Evolutionary conservation across 768 basidiomycete genomes (phyloP).

Genomic region (Mycena metata): DNA sequence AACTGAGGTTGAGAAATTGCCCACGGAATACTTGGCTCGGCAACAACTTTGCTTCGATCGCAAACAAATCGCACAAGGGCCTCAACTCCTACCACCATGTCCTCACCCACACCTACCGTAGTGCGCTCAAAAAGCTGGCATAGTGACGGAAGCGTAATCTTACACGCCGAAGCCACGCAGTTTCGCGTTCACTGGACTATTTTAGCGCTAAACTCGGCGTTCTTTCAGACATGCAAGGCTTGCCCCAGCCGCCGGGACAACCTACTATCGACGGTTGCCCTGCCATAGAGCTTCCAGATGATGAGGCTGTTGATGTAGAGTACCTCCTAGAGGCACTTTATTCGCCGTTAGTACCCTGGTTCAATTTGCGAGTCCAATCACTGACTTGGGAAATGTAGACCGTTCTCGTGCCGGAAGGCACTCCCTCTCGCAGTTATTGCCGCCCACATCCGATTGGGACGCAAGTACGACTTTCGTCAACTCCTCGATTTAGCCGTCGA

Average conservation of each 20-base stretch:
- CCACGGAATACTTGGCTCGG: too few relatives aligned
- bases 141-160: slow-evolving; percentile 16
- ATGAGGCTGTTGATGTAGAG: neutral
- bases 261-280: slow-evolving; percentile 13
- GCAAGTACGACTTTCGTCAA: slow-evolving; percentile 5
- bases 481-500: neutral
- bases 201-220: slow-evolving; percentile 39
- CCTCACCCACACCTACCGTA: neutral
- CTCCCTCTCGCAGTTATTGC: slow-evolving; percentile 11
- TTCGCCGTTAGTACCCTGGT: neutral
- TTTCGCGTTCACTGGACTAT: slow-evolving; percentile 41
- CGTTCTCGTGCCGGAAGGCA: neutral
- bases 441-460: neutral
- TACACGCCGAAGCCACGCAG: slow-evolving; percentile 36
- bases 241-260: slow-evolving; percentile 33
- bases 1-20: too few relatives aligned
- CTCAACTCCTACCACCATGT: too few relatives aligned
- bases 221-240: slow-evolving; percentile 43
- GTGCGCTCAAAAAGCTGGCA: slow-evolving; percentile 8
- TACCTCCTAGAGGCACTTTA: slow-evolving; percentile 9
- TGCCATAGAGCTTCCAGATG: slow-evolving; percentile 8
- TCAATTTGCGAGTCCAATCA: too few relatives aligned
- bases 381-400: too few relatives aligned
- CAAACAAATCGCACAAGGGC: too few relatives aligned
- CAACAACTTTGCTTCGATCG: too few relatives aligned